Percentiles rank a stretch among this genome's conserved stretches.
Conservation (phyloP, 2,329 filamentous ascomycete species). For the Penicillium sp. region DNA sequence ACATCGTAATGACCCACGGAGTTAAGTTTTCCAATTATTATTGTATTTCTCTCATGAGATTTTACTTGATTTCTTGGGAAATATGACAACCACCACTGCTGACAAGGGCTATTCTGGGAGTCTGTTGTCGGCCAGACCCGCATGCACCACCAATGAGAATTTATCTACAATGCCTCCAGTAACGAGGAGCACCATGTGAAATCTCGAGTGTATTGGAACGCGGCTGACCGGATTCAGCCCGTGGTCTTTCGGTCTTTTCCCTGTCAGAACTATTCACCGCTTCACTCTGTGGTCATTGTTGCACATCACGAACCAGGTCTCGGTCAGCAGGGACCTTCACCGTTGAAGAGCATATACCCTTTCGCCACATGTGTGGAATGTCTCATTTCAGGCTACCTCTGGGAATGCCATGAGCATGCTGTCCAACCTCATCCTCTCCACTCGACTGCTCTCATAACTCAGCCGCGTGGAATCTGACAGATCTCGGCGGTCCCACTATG, state of each 20-base stretch:
- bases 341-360: not conserved
- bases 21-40: conserved; percentile 10
- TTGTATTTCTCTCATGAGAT: not conserved
- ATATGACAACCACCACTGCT: conserved; percentile 5
- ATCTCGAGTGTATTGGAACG: conserved; percentile 21
- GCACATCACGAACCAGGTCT: conserved; percentile 23
- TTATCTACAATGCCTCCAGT: conserved; percentile 1
- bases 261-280: conserved; percentile 13
- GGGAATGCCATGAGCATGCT: conserved; percentile 23
- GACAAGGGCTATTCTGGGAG: conserved; percentile 8
- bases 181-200: conserved; percentile 30
- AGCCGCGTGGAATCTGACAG: conserved; percentile 42
- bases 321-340: conserved; percentile 22
- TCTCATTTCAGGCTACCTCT: conserved; percentile 23
- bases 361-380: conserved; percentile 10
- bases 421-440: conserved; percentile 20
- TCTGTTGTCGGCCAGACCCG: conserved; percentile 9
- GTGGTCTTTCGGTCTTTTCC: not conserved
- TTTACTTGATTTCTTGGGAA: conserved; percentile 8
- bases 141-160: conserved; percentile 15
- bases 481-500: conserved; percentile 62
- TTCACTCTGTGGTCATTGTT: conserved; percentile 21
- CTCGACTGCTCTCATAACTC: conserved; percentile 12
- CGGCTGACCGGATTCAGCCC: conserved; percentile 24
- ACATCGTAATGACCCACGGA: conserved; percentile 20